Percentiles rank a stretch among this genome's conserved stretches.
phyloP scores from a whole-genome alignment of 148 eudicot species.

The Nepenthes mirabilis region DNA sequence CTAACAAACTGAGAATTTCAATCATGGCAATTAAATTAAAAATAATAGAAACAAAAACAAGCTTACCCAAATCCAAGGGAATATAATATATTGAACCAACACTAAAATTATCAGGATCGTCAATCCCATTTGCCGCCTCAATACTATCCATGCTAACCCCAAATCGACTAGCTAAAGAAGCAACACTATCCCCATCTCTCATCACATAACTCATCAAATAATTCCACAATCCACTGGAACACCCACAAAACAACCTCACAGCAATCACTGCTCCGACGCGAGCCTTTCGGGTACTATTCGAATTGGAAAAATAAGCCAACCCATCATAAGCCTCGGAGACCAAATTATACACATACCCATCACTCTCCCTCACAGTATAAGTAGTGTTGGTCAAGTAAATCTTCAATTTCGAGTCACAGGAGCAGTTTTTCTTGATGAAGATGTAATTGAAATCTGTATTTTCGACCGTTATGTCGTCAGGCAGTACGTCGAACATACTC shows the following conservation, averaged over 20 bases:
- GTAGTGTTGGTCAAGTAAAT: slow-evolving; percentile 59
- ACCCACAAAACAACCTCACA: slow-evolving; percentile 71
- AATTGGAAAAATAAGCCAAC: slow-evolving; percentile 38
- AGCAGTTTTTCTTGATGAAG: slow-evolving; percentile 74
- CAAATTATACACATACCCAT: slow-evolving; percentile 56
- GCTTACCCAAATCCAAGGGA: slow-evolving; percentile 74
- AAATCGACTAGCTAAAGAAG: slow-evolving; percentile 76
- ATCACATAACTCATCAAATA: slow-evolving; percentile 93
- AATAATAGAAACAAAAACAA: background rate
- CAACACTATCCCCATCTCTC: slow-evolving; percentile 70
- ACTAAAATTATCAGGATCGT: slow-evolving; percentile 63
- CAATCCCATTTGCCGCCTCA: slow-evolving; percentile 68
- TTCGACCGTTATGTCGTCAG: slow-evolving; percentile 54
- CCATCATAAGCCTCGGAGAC: slow-evolving; percentile 57
- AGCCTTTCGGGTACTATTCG: slow-evolving; percentile 28
- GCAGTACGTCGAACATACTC: slow-evolving; percentile 83
- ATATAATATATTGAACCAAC: slow-evolving; percentile 64
- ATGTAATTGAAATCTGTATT: slow-evolving; percentile 38
- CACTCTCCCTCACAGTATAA: slow-evolving; percentile 46
- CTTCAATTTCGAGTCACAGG: slow-evolving; percentile 38
- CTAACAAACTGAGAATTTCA: too few species aligned
- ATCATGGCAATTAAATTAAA: background rate
- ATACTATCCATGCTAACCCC: slow-evolving; percentile 98
- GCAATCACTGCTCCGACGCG: slow-evolving; percentile 45
- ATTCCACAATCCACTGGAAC: slow-evolving; percentile 95